Base-by-base conservation (phyloP, 2,329 filamentous ascomycete genomes). In the Venturia aucupariae region DNA sequence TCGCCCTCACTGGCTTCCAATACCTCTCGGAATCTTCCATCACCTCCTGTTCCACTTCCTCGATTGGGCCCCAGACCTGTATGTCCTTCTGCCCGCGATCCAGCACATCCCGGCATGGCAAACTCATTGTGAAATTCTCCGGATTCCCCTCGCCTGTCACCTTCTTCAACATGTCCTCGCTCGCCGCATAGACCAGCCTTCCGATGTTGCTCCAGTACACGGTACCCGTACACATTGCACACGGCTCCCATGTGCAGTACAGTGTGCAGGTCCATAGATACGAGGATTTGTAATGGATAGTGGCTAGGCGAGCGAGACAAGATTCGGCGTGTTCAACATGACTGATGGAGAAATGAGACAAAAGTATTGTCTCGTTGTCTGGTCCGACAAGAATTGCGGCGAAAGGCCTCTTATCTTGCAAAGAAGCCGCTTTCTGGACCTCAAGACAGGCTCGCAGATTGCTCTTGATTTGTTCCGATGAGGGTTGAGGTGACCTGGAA, bases 211-310 rank as follows among this genome's bases (percentile, higher is more conserved):
- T 80, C 81, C 81, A 83, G 67, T 80, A 78, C 55, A 79, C 75
- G 2, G 78, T 78, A 5, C 75, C 76, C 44, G 73, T 71, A 68
- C 80, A 83, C 81, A 83, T 83, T 24, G 79, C 80, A 66, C 81
- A 83, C 1, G 81, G 81, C 70, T 83, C 81, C 81, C 81, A 83
- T 13, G 81, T 83, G 27, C 77, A 79, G 59, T 82, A 78, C 46
- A 83, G 70, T 0, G 80, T 82, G 68, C 80, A 83, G 44, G 68
- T 69, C 72, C 78, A 79, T 2, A 83, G 74, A 67, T 79, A 83
- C 17, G 75, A 73, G 66, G 79, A 78, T 3, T 76, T 72, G 68
- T 78, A 82, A 67, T 83, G 81, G 6, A 72, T 70, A 19, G 80
- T 77, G 0, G 80, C 79, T 38, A 82, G 73, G 41, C 79, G 77